Evolutionary conservation across 139 green algal genomes (phyloP).

Genomic region (Chlorella vulgaris): DNA sequence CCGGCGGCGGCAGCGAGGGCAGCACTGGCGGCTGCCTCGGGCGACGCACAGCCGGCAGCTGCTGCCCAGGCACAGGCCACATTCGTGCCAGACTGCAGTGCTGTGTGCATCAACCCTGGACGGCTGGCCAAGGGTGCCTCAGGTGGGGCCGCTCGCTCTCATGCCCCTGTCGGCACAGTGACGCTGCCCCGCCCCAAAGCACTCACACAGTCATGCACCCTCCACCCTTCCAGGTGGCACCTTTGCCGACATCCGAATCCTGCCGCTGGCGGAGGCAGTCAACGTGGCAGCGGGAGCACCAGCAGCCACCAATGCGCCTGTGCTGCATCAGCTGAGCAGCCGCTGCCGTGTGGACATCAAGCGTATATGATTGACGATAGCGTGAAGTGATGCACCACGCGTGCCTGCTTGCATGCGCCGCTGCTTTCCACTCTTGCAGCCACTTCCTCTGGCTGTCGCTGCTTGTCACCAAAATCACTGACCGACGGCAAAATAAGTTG

Average conservation of each 20-base stretch:
- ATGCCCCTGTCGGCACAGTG: no score
- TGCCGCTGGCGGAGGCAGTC: slow-evolving; percentile 22
- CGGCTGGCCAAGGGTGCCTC: slow-evolving; percentile 71
- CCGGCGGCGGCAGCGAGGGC: neutral
- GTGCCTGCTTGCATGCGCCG: no score
- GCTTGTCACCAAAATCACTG: no score
- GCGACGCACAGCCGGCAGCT: neutral
- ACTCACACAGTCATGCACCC: no score
- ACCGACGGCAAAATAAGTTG: no score
- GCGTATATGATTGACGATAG: slow-evolving; percentile 46
- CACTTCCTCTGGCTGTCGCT: no score
- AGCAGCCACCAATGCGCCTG: slow-evolving; percentile 27
- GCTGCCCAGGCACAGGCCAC: neutral
- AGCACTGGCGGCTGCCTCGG: neutral
- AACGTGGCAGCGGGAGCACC: slow-evolving; percentile 10
- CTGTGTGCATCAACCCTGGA: slow-evolving; percentile 84
- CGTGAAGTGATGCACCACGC: no score
- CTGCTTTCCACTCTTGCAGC: no score
- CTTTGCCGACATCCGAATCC: slow-evolving; percentile 69
- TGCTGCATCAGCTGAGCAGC: slow-evolving; percentile 38
- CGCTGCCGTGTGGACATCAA: slow-evolving; percentile 55
- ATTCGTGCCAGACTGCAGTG: neutral
- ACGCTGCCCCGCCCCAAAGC: no score
- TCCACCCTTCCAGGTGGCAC: slow-evolving; percentile 80
- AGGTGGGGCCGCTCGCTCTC: neutral